Base-by-base conservation (phyloP, 2,329 filamentous ascomycete species). In the Helminthosporium solani region DNA sequence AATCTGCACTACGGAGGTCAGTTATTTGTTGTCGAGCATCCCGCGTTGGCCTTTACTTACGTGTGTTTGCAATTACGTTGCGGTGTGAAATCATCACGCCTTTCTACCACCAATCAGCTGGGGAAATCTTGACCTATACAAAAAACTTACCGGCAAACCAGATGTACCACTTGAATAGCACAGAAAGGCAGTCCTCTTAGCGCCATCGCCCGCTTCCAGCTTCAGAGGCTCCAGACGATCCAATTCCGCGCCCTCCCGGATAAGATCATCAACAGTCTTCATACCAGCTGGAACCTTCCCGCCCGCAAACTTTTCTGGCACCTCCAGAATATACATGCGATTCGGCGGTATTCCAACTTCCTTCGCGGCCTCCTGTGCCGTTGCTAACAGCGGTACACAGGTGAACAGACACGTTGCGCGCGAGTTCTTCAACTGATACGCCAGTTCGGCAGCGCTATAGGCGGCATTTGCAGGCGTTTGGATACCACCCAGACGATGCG, bases 91-190 rank as follows among this genome's bases (percentile, higher is more conserved):
- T 87, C 84, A 88, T 90, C 42, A 91, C 88, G 35, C 87, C 88
- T 85, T 90, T 90, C 82, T 87, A 40, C 18, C 27, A 1, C 2
- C 18, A 9, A 30, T 62, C 30, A 63, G 56, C 20, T 20, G 19
- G 46, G 20, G n/a, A 3, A 3, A 18, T 27, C 16, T 47, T 7
- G 8, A 36, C 11, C 8, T 11, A 35, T 42, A 33, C 9, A 38
- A 16, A 23, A 3, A 3, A 21, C 53, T 60, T 74, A 87, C 85
- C 14, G 88, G 88, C 30, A 91, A 71, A 2, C 88, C 88, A 9
- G 87, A 90, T 1, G 88, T 92, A 16, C 88, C 88, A 64, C 84
- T 88, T 0, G 86, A 90, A 66, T 89, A 91, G 71, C 86, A 90
- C 35, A 95, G 75, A 63, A 87, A 92, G 0, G 88, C 86, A 5